These are phyloP conservation scores for Sungouiozyma ichnusensis DNA, from an alignment of 805 yeast genomes.

Conservation along the genomic window DNA sequence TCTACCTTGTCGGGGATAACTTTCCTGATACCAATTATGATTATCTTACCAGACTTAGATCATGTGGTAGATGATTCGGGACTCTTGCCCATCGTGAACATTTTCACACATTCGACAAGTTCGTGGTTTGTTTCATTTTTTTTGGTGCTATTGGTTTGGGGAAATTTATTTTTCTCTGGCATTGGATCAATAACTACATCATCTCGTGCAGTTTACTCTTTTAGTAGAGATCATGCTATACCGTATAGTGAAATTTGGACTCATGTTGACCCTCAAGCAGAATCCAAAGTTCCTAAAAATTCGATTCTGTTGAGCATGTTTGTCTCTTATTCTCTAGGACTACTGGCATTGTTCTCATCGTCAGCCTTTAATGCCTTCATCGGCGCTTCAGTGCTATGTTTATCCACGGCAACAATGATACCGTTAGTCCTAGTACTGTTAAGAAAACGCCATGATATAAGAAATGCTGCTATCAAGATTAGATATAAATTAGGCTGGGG, in stretches of 20 bases:
- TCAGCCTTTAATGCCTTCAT: slow-evolving; percentile 77
- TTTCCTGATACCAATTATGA: slow-evolving; percentile 60
- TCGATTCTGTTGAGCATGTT: slow-evolving; percentile 56
- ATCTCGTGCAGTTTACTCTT: slow-evolving; percentile 70
- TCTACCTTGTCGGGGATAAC: slow-evolving; percentile 61
- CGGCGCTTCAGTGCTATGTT: slow-evolving; percentile 69
- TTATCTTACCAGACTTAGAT: slow-evolving; percentile 58
- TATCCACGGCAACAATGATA: slow-evolving; percentile 66
- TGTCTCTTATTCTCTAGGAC: slow-evolving; percentile 48
- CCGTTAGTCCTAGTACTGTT: slow-evolving; percentile 58
- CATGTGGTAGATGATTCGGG: slow-evolving; percentile 48
- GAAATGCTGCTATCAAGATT: slow-evolving; percentile 60
- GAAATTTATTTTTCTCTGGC: slow-evolving; percentile 64
- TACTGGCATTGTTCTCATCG: slow-evolving; percentile 55
- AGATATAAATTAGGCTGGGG: slow-evolving; percentile 52
- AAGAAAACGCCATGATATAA: slow-evolving; percentile 48
- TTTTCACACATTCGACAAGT: slow-evolving; percentile 60
- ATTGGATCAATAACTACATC: slow-evolving; percentile 74
- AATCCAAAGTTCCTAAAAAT: slow-evolving; percentile 57
- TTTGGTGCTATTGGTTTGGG: slow-evolving; percentile 53
- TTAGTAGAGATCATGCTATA: slow-evolving; percentile 75
- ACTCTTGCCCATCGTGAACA: slow-evolving; percentile 68
- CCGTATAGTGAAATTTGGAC: slow-evolving; percentile 59
- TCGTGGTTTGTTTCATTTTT: slow-evolving; percentile 61
- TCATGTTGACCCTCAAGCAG: slow-evolving; percentile 45